Conservation (phyloP, 768 basidiomycete species). For the Lanmaoa rubissima region DNA sequence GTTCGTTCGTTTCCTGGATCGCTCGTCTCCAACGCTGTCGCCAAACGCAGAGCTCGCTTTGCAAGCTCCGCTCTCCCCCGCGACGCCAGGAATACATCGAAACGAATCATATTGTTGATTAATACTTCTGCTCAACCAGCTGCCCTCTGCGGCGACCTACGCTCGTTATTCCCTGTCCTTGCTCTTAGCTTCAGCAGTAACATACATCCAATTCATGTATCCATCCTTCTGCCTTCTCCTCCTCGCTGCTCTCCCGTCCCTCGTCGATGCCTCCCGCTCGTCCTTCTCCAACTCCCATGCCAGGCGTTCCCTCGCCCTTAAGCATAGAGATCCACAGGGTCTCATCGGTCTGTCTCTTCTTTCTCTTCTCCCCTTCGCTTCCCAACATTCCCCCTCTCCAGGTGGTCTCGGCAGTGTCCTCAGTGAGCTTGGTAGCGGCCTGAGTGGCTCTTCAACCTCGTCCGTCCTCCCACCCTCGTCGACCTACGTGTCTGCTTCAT, state of each 20-base stretch:
- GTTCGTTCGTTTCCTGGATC: conserved; percentile 4
- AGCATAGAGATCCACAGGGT: conserved; percentile 23
- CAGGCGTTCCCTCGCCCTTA: conserved; percentile 29
- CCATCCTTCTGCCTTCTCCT: conserved; percentile 22
- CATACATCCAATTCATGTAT: conserved; percentile 30
- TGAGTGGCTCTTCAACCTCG: conserved; percentile 10
- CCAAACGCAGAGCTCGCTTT: conserved; percentile 8
- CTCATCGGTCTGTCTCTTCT: conserved; percentile 10
- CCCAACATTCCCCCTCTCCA: neutral
- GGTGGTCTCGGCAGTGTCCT: conserved; percentile 7
- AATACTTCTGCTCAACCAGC: neutral
- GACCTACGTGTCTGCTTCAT: conserved; percentile 1
- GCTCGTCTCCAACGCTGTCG: conserved; percentile 17
- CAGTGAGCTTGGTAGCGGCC: neutral
- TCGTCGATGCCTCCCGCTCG: conserved; percentile 39
- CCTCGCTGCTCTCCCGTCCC: conserved; percentile 24
- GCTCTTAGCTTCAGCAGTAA: conserved; percentile 31
- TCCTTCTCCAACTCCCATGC: conserved; percentile 37
- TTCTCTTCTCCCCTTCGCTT: neutral
- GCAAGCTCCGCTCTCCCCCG: conserved; percentile 2
- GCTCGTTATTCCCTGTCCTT: conserved; percentile 38
- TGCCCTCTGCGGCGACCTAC: conserved; percentile 29
- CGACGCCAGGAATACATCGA: conserved; percentile 12
- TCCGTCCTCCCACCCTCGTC: conserved; percentile 12
- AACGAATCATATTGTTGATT: neutral